These are phyloP conservation scores for Schwanniomyces polymorphus DNA, from an alignment of 805 yeast species.

Conservation along the genomic window DNA sequence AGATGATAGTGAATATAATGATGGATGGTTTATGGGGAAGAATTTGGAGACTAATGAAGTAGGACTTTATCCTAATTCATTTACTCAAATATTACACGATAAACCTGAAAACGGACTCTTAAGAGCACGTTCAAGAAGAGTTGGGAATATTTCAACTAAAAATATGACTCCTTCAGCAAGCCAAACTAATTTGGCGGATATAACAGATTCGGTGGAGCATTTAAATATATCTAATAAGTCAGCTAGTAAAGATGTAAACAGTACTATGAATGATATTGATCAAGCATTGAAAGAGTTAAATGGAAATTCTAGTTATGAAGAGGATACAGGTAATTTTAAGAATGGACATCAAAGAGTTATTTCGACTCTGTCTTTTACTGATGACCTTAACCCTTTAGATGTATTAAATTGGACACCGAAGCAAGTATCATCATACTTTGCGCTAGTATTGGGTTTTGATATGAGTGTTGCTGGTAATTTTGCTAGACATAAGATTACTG, in stretches of 20 bases:
- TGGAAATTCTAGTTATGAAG: constrained; percentile 10
- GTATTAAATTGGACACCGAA: constrained; percentile 78
- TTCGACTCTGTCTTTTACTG: constrained; percentile 16
- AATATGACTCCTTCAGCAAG: constrained; percentile 11
- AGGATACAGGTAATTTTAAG: not conserved
- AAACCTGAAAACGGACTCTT: constrained; percentile 15
- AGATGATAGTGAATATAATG: constrained; percentile 90
- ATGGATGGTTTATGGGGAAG: constrained; percentile 95
- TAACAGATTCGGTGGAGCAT: constrained; percentile 6
- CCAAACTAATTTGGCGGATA: constrained; percentile 6
- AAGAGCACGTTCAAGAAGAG: constrained; percentile 56
- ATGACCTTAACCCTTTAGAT: constrained; percentile 44
- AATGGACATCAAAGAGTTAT: constrained; percentile 7
- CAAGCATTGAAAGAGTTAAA: constrained; percentile 67
- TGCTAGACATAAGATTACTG: constrained; percentile 85
- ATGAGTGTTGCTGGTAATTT: constrained; percentile 74
- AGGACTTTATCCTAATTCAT: constrained; percentile 89
- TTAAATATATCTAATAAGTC: constrained; percentile 8
- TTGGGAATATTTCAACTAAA: constrained; percentile 11
- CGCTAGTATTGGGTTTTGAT: constrained; percentile 69
- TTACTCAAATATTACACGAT: constrained; percentile 56
- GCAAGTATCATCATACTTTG: constrained; percentile 80
- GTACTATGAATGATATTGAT: constrained; percentile 71
- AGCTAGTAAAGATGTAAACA: constrained; percentile 40
- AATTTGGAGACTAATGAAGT: constrained; percentile 70